Evolutionary conservation across 192 early-diverging fungal genomes (phyloP).

Genomic region (Coemansia sp.): DNA sequence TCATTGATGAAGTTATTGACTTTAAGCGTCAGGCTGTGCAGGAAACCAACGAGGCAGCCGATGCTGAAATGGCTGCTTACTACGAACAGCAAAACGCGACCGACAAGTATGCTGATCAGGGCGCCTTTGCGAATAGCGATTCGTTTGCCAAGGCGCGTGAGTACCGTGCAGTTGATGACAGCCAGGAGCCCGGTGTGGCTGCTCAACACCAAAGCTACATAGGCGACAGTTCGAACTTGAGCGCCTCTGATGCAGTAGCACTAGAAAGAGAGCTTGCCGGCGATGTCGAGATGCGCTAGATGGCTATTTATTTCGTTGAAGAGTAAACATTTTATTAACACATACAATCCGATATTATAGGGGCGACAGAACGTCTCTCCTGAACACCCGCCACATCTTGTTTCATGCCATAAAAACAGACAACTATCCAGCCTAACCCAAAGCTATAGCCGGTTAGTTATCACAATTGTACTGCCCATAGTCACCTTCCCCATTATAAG

Average conservation of each 20-base stretch:
- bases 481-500: too few relatives aligned
- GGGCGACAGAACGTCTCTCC: too few relatives aligned
- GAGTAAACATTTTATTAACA: too few relatives aligned
- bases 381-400: too few relatives aligned
- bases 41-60: constrained; percentile 43
- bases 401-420: too few relatives aligned
- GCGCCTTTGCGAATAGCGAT: constrained; percentile 14
- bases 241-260: constrained; percentile 25
- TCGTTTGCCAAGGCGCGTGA: constrained; percentile 45
- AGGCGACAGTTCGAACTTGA: constrained; percentile 15
- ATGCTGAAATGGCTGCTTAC: constrained; percentile 29
- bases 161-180: constrained; percentile 38
- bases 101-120: neutral
- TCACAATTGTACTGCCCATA: too few relatives aligned
- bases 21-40: constrained; percentile 63
- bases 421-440: too few relatives aligned
- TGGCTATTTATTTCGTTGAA: too few relatives aligned
- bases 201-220: constrained; percentile 33
- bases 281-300: constrained; percentile 30
- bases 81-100: constrained; percentile 15
- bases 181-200: constrained; percentile 43
- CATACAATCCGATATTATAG: too few relatives aligned
- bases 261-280: constrained; percentile 50
- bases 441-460: too few relatives aligned
- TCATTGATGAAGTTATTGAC: constrained; percentile 76